These are phyloP conservation scores for Phytomonas francai DNA, from an alignment of 208 protist species.

Conservation along the genomic window DNA sequence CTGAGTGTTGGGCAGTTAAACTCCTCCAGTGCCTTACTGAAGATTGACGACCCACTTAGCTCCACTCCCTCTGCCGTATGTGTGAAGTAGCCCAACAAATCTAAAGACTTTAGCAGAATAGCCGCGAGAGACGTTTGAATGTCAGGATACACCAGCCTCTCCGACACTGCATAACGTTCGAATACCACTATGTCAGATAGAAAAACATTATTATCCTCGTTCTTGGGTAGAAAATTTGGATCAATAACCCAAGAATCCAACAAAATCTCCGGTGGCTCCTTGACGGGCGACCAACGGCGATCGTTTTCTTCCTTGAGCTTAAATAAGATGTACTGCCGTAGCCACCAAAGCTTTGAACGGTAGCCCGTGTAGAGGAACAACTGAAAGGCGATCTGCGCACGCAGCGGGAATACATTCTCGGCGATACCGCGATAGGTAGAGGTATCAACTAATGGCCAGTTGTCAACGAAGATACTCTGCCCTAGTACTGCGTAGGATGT, in stretches of 20 bases:
- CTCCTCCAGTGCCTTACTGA: slow-evolving; percentile 47
- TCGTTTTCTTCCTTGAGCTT: slow-evolving; percentile 21
- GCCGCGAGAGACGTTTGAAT: slow-evolving; percentile 40
- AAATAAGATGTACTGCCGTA: slow-evolving; percentile 49
- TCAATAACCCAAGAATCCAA: slow-evolving; percentile 54
- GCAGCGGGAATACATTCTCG: slow-evolving; percentile 70
- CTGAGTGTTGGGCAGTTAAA: slow-evolving; percentile 66
- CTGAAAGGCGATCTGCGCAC: slow-evolving; percentile 69
- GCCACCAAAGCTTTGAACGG: slow-evolving; percentile 30
- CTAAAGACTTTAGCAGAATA: slow-evolving; percentile 73
- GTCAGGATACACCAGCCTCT: slow-evolving; percentile 18
- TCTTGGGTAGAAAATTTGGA: slow-evolving; percentile 11
- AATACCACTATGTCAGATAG: slow-evolving; percentile 57
- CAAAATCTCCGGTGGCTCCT: slow-evolving; percentile 41
- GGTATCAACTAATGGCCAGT: slow-evolving; percentile 83
- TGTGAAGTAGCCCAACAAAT: slow-evolving; percentile 88
- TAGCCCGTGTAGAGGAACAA: slow-evolving; percentile 27
- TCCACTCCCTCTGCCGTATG: slow-evolving; percentile 44
- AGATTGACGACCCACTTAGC: slow-evolving; percentile 49
- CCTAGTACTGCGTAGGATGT: slow-evolving; percentile 53
- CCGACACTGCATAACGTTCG: slow-evolving; percentile 21
- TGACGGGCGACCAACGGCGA: slow-evolving; percentile 29
- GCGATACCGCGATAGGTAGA: slow-evolving; percentile 51
- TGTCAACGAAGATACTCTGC: slow-evolving; percentile 54
- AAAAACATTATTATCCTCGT: slow-evolving; percentile 25